Evolutionary conservation across 371 early-diverging fungal species (phyloP).

Genomic region (Rhizopus microsporus): DNA sequence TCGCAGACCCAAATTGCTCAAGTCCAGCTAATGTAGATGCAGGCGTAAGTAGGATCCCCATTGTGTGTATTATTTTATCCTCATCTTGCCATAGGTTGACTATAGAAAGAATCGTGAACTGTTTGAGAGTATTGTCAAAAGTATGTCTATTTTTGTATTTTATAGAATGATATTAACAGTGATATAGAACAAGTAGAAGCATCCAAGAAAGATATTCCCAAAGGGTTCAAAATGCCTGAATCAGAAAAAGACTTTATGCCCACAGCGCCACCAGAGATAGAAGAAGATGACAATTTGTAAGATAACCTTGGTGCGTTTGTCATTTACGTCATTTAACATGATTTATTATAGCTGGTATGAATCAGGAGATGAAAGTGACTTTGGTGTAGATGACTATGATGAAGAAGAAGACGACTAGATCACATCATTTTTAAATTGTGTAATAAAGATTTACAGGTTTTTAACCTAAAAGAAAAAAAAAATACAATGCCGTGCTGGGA

Average conservation of each 20-base stretch:
- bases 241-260: conserved; percentile 52
- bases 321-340: background rate
- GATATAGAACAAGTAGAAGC: conserved; percentile 54
- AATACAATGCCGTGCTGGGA: too few species aligned
- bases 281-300: conserved; percentile 56
- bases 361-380: conserved; percentile 56
- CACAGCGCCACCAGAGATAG: conserved; percentile 46
- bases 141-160: conserved; percentile 28
- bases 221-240: conserved; percentile 56
- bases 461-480: too few species aligned
- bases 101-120: conserved; percentile 73
- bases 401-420: conserved; percentile 27
- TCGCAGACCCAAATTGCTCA: conserved; percentile 96
- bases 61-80: background rate
- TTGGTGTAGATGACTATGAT: conserved; percentile 44
- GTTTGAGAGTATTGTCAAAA: conserved; percentile 73
- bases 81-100: conserved; percentile 56
- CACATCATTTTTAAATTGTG: too few species aligned
- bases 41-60: conserved; percentile 44
- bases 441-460: too few species aligned
- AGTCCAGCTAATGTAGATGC: conserved; percentile 90
- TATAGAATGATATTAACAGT: conserved; percentile 2
- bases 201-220: conserved; percentile 57
- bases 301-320: background rate
- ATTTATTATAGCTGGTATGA: conserved; percentile 50